Percentiles rank a stretch among this genome's conserved stretches.
Evolutionary conservation across 2,329 filamentous ascomycete species (phyloP).

Genomic region (Penicillium sp.): DNA sequence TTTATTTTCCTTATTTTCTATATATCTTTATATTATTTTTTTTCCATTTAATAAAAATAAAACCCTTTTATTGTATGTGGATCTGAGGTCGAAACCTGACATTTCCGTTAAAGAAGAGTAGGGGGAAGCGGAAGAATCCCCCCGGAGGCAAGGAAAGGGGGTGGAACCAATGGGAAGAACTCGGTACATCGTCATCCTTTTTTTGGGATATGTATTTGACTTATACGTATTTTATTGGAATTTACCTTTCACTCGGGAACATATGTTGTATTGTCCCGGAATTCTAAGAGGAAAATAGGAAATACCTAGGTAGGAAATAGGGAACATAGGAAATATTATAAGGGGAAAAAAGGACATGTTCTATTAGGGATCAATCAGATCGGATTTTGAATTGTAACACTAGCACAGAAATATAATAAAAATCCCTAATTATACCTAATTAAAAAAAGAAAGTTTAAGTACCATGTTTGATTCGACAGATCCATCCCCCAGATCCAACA

Average conservation of each 20-base stretch:
- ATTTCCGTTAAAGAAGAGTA: conserved; percentile 11
- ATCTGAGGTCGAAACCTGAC: conserved; percentile 8
- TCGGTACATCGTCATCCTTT: conserved; percentile 16
- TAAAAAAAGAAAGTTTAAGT: conserved; percentile 8
- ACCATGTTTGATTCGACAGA: conserved; percentile 17
- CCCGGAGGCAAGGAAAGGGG: conserved; percentile 21
- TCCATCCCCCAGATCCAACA: conserved; percentile 18
- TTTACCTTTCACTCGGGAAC: background rate
- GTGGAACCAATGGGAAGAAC: conserved; percentile 17
- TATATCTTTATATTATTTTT: background rate
- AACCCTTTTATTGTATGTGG: conserved; percentile 15
- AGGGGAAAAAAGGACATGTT: background rate
- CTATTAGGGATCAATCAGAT: conserved; percentile 6
- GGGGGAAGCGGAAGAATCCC: conserved; percentile 18
- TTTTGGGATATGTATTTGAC: background rate
- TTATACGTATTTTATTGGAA: background rate
- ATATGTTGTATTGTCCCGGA: background rate
- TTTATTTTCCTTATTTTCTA: too few relatives aligned
- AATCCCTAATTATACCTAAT: background rate
- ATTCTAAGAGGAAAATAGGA: background rate
- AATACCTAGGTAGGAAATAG: too few relatives aligned
- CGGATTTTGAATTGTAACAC: conserved; percentile 6
- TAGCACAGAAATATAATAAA: background rate
- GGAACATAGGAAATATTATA: background rate
- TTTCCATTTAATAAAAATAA: background rate